These are phyloP conservation scores for Brettanomyces anomalus DNA, from an alignment of 805 yeast species.

Conservation along the genomic window DNA sequence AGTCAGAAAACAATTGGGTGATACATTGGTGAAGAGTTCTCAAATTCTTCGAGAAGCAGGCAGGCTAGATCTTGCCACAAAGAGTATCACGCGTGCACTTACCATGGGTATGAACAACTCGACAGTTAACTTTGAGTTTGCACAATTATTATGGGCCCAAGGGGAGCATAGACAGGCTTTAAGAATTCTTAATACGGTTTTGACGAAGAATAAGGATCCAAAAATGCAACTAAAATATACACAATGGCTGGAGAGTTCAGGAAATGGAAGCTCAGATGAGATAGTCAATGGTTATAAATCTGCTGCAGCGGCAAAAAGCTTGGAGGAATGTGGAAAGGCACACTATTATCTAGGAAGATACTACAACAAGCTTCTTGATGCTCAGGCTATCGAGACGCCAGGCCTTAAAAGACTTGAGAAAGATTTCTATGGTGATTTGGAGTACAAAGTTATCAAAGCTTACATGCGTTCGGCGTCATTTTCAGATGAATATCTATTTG, in stretches of 20 bases:
- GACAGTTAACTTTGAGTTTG: constrained; percentile 59
- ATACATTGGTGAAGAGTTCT: constrained; percentile 52
- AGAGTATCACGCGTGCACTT: constrained; percentile 55
- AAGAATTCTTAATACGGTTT: constrained; percentile 42
- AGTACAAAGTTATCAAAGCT: constrained; percentile 43
- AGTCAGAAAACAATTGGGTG: constrained; percentile 29
- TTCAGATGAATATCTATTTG: constrained; percentile 63
- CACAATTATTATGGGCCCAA: constrained; percentile 79
- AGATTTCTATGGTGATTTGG: constrained; percentile 40
- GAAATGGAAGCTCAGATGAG: constrained; percentile 67
- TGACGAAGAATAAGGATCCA: constrained; percentile 9
- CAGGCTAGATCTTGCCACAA: constrained; percentile 64
- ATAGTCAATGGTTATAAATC: constrained; percentile 61
- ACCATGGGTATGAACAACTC: constrained; percentile 26
- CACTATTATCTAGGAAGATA: constrained; percentile 75
- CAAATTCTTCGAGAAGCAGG: constrained; percentile 57
- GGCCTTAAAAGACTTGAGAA: constrained; percentile 20
- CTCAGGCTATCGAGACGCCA: constrained; percentile 31
- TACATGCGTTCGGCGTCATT: constrained; percentile 51
- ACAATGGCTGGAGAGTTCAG: constrained; percentile 81
- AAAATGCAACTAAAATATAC: constrained; percentile 69
- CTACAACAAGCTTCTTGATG: constrained; percentile 67
- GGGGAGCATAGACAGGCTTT: constrained; percentile 85
- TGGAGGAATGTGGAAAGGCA: constrained; percentile 54
- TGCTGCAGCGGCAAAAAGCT: constrained; percentile 36